Conservation (phyloP, 2,329 filamentous ascomycete genomes). For the Leptographium procerum region DNA sequence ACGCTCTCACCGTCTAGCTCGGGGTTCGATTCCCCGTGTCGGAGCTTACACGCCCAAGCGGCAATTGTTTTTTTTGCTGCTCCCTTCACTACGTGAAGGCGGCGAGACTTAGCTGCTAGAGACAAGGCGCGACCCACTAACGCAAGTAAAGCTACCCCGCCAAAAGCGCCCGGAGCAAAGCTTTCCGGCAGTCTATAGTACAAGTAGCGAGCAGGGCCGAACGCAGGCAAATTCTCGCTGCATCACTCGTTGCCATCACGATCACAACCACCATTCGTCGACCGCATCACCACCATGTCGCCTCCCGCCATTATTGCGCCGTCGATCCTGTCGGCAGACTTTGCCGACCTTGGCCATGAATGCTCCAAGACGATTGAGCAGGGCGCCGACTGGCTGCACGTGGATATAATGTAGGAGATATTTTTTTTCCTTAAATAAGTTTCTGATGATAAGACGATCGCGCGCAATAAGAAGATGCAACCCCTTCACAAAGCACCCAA, state of each 20-base stretch:
- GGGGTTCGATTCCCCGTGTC: not conserved
- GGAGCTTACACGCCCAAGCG: too few relatives aligned
- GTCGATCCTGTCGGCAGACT: conserved; percentile 96
- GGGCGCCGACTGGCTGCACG: conserved; percentile 86
- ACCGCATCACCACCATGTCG: conserved; percentile 49
- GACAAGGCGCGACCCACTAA: not conserved
- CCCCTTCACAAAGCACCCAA: not conserved
- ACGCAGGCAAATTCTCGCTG: too few relatives aligned
- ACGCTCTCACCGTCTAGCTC: not conserved
- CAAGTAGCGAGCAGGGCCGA: too few relatives aligned
- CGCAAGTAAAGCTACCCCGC: not conserved
- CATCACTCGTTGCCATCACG: too few relatives aligned
- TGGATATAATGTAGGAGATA: conserved; percentile 76
- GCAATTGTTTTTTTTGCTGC: not conserved
- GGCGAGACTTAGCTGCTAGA: too few relatives aligned
- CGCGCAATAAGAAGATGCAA: not conserved
- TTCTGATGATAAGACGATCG: too few relatives aligned
- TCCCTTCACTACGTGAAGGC: too few relatives aligned
- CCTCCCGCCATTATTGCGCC: conserved; percentile 91
- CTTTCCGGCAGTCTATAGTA: not conserved
- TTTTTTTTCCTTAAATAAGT: too few relatives aligned
- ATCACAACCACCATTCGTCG: too few relatives aligned
- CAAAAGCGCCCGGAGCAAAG: not conserved
- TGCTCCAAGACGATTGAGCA: conserved; percentile 77
- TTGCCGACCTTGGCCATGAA: conserved; percentile 74